Evolutionary conservation across 2,329 filamentous ascomycete genomes (phyloP).

Genomic region (Alternaria dauci): DNA sequence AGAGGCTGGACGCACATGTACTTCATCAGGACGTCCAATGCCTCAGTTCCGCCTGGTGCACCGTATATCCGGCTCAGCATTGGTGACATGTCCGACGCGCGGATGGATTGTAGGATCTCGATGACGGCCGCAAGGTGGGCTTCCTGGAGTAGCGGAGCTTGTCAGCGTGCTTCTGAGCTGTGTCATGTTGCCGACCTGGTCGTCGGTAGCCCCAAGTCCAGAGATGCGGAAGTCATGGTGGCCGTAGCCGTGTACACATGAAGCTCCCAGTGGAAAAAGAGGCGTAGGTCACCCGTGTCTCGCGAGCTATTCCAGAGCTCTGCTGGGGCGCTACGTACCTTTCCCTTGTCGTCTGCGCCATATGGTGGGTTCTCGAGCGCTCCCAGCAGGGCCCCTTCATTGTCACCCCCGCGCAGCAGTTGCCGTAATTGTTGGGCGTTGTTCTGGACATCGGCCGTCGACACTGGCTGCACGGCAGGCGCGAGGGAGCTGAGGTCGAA

Average conservation of each 20-base stretch:
- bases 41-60: conserved; percentile 80
- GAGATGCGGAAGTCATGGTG: conserved; percentile 31
- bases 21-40: conserved; percentile 95
- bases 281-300: conserved; percentile 2
- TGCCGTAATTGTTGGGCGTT: conserved; percentile 85
- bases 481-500: conserved; percentile 88
- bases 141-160: conserved; percentile 64
- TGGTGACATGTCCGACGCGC: conserved; percentile 93
- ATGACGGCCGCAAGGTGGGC: conserved; percentile 86
- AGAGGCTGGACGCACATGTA: conserved; percentile 74
- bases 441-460: conserved; percentile 79
- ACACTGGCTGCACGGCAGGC: conserved; percentile 76
- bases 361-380: conserved; percentile 87
- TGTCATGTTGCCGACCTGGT: conserved; percentile 32
- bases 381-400: conserved; percentile 83
- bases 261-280: conserved; percentile 11
- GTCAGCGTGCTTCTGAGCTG: conserved; percentile 38
- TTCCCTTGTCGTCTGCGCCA: conserved; percentile 62
- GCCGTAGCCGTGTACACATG: conserved; percentile 20
- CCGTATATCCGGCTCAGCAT: conserved; percentile 83
- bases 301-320: conserved; percentile 11
- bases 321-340: conserved; percentile 52
- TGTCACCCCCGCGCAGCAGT: conserved; percentile 83
- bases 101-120: conserved; percentile 95
- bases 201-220: conserved; percentile 36